These are phyloP conservation scores for Globisporangium emineosum DNA, from an alignment of 352 stramenopile species.

Conservation along the genomic window DNA sequence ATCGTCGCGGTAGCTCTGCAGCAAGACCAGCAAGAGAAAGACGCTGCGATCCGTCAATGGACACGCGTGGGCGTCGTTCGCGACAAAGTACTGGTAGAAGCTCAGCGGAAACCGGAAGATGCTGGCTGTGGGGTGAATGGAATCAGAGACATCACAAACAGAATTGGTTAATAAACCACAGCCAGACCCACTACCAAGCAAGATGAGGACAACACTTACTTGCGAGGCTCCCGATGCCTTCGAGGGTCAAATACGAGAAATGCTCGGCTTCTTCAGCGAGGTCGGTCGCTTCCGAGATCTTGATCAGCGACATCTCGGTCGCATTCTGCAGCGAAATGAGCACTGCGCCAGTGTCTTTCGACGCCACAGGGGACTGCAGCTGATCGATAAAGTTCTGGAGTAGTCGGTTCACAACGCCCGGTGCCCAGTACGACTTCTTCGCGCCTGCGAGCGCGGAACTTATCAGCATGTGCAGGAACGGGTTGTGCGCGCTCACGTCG, in stretches of 20 bases:
- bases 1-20: conserved; percentile 67
- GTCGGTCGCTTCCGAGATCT: conserved; percentile 49
- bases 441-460: conserved; percentile 21
- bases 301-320: conserved; percentile 54
- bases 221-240: conserved; percentile 59
- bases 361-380: conserved; percentile 28
- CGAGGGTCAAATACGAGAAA: conserved; percentile 69
- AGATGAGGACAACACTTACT: conserved; percentile 31
- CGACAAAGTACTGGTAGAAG: conserved; percentile 71
- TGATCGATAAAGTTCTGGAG: conserved; percentile 64
- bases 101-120: conserved; percentile 63
- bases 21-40: conserved; percentile 60
- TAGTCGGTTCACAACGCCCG: conserved; percentile 48
- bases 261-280: conserved; percentile 43
- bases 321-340: conserved; percentile 39
- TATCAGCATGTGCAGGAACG: conserved; percentile 73
- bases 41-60: conserved; percentile 66
- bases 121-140: conserved; percentile 35
- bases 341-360: conserved; percentile 32
- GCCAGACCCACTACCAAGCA: not conserved
- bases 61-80: conserved; percentile 42
- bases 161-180: not conserved
- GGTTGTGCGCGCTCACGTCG: conserved; percentile 49
- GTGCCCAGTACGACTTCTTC: conserved; percentile 49
- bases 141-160: too few relatives aligned